Evolutionary conservation across 352 stramenopile genomes (phyloP), one percentile per base, ranked within the genome.

Genomic region (Globisporangium perplexum): DNA sequence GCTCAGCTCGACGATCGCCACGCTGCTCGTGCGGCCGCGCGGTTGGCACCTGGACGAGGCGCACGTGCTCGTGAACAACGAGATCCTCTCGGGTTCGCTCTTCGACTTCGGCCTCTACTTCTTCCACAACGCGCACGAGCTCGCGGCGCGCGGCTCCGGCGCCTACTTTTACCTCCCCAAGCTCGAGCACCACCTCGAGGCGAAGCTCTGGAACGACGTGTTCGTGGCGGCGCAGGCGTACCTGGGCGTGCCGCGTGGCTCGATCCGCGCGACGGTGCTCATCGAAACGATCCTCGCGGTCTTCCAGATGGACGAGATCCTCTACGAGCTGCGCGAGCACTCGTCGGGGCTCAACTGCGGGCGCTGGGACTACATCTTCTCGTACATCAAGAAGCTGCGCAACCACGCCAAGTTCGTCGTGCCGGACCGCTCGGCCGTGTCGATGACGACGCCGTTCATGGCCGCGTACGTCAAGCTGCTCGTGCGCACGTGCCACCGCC

Each of bases 301-400:
- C 11, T 98, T 98, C 74, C 88, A 98, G 70, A 98, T 98, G 92
- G 94, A 99, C 55, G 96, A 98, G 57, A 92, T 93, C 52, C 72
- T 98, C 44, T 98, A 98, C 66, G 94, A 98, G 68, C 74, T 99
- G 47, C 86, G 89, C 35, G 80, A 98, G 55, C 95, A 99, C 78
- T 98, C 88, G 41, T 80, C 93, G 28, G 96, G 95, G n/a, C 76
- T 99, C 41, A 99, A 99, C 73, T 98, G 94, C 61, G 96, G 96
- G 28, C 88, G 95, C 50, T 99, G 94, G 93, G 95, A 98, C 74
- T 98, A 98, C 67, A 94, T 98, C 43, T 98, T 98, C 69, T 97
- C 87, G 33, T 98, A 97, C 74, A 98, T 98, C 64, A 98, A 98
- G 72, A 95, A 96, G 71, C 84, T 98, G 47, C 91, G 93, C 63